Percentiles rank a stretch among this genome's conserved stretches.
Conservation (phyloP, 768 basidiomycete genomes). For the Amanita thiersii region DNA sequence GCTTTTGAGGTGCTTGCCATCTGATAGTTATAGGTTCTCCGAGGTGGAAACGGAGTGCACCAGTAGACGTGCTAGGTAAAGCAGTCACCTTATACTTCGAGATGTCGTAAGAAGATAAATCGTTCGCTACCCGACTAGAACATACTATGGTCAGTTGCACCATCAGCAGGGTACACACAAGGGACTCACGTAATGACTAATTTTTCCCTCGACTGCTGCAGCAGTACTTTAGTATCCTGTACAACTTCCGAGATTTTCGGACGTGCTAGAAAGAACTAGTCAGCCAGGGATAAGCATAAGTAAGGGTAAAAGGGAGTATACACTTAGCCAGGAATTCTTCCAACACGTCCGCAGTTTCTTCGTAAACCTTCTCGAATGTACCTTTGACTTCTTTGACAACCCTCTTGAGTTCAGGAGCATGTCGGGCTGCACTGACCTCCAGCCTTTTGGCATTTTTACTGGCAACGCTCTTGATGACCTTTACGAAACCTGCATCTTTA, state of each 20-base stretch:
- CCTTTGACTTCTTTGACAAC: constrained; percentile 85
- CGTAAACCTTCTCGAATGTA: constrained; percentile 92
- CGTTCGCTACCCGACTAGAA: constrained; percentile 70
- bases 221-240: constrained; percentile 83
- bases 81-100: constrained; percentile 70
- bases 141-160: constrained; percentile 3
- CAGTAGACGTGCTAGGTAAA: constrained; percentile 39
- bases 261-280: constrained; percentile 45
- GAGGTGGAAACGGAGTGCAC: constrained; percentile 65
- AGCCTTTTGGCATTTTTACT: constrained; percentile 72
- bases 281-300: constrained; percentile 8
- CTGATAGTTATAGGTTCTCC: constrained; percentile 83
- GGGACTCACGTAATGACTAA: constrained; percentile 81
- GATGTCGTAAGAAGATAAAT: constrained; percentile 73
- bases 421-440: constrained; percentile 69
- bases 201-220: constrained; percentile 86
- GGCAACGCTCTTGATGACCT: constrained; percentile 94
- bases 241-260: constrained; percentile 86
- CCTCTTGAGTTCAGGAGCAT: constrained; percentile 75
- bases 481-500: constrained; percentile 95
- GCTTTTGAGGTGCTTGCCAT: constrained; percentile 82
- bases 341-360: constrained; percentile 86
- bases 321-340: constrained; percentile 92
- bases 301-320: constrained; percentile 29
- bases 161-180: background rate